Evolutionary conservation across 306 rosid species (phyloP).

Genomic region (Fragaria nilgerrensis): DNA sequence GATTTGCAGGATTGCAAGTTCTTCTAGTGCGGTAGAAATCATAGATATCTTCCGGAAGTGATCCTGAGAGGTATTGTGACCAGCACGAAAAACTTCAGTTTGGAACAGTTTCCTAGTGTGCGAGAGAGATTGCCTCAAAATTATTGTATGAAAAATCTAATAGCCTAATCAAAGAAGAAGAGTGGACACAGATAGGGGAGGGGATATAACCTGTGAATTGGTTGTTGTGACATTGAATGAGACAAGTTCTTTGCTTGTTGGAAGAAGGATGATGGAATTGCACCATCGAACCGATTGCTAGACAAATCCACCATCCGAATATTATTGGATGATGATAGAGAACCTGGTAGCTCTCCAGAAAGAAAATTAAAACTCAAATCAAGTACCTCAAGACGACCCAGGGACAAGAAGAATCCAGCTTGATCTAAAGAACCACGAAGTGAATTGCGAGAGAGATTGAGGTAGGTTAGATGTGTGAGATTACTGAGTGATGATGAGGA

Average conservation of each 20-base stretch:
- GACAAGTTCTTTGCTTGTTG: not conserved
- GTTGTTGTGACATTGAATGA: not conserved
- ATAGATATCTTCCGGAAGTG: slow-evolving; percentile 10
- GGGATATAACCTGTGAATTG: slow-evolving; percentile 7
- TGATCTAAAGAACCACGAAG: not conserved
- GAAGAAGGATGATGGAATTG: slow-evolving; percentile 4
- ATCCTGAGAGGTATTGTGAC: slow-evolving; percentile 12
- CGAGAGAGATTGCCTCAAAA: not conserved
- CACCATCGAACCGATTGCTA: not conserved
- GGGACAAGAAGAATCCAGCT: slow-evolving; percentile 6
- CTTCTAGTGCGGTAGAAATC: not conserved
- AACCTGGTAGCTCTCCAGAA: not conserved
- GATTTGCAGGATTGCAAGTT: not conserved
- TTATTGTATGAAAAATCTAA: slow-evolving; percentile 18
- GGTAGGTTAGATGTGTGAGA: slow-evolving; percentile 1
- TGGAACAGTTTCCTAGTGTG: slow-evolving; percentile 17
- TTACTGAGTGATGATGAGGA: not conserved
- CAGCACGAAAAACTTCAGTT: not conserved
- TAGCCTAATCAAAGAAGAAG: not conserved
- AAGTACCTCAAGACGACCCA: slow-evolving; percentile 4
- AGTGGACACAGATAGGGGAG: not conserved
- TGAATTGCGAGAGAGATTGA: slow-evolving; percentile 14
- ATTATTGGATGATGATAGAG: not conserved
- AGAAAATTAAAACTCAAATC: slow-evolving; percentile 22
- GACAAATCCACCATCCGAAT: slow-evolving; percentile 16